Percentiles rank a stretch among this genome's conserved stretches.
These are phyloP conservation scores for Castanea crenata DNA, from an alignment of 306 rosid genomes.

Conservation along the genomic window DNA sequence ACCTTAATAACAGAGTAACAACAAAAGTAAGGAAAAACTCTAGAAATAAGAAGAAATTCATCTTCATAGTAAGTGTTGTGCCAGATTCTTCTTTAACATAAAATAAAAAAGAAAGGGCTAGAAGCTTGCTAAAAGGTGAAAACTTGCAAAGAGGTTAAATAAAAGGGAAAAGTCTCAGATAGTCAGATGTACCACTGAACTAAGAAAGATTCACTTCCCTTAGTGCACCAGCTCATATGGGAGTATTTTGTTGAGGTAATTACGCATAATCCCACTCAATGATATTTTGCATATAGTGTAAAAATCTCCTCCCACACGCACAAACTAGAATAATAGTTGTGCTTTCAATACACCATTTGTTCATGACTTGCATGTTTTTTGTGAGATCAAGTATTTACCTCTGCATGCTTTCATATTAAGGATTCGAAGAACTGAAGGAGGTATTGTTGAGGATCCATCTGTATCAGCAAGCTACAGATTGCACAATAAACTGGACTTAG, in stretches of 20 bases:
- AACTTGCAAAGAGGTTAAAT: neutral
- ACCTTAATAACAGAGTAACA: slow-evolving; percentile 45
- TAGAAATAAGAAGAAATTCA: neutral
- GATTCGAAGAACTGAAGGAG: slow-evolving; percentile 79
- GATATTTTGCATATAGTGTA: neutral
- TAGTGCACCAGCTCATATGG: neutral
- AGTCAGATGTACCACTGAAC: neutral
- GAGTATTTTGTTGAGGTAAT: neutral
- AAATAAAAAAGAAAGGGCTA: neutral
- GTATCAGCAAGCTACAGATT: slow-evolving; percentile 75
- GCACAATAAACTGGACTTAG: slow-evolving; percentile 12
- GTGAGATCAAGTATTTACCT: slow-evolving; percentile 45
- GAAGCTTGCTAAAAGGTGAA: neutral
- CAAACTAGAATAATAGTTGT: slow-evolving; percentile 7
- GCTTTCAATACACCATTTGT: neutral
- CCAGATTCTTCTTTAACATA: neutral
- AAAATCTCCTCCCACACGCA: neutral
- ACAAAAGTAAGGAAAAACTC: neutral
- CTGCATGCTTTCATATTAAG: slow-evolving; percentile 92
- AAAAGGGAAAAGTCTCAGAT: neutral
- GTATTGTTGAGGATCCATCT: slow-evolving; percentile 89
- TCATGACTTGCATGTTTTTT: too few species aligned
- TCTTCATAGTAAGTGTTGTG: neutral
- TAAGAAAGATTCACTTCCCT: neutral
- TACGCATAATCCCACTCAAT: neutral